Evolutionary conservation across 1,139 yeast species (phyloP), one percentile per base, ranked within the genome.

Genomic region (Yamadazyma spencermartinsiae): DNA sequence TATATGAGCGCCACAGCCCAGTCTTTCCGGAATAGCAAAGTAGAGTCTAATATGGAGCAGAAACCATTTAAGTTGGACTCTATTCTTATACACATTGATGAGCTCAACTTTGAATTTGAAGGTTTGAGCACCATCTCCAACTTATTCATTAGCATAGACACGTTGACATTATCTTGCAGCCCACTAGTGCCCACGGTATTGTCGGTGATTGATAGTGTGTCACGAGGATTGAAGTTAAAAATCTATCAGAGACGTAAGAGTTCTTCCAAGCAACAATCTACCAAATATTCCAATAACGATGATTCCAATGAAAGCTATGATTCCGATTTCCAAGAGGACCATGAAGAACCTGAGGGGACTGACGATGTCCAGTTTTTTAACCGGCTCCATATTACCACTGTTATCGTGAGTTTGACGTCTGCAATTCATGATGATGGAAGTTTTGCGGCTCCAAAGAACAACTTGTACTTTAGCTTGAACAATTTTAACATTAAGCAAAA

Each of bases 1-100:
- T 88, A 86, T 55, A 80, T 86, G 90, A 86, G 95, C 60, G 95
- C 96, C 1, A 68, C 80, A 2, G 80, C 83, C 0, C 66, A 63
- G 42, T 51, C 71, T 3, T 63, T 68, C 48, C 59, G 40, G 42
- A 48, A 49, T n/a, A 44, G 36, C 14, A 45, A 46, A 25, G 20
- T 29, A 2, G 33, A 35, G 3, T 17, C 38, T 9, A 19, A 28
- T 11, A 39, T 29, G 12, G 5, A 14, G 10, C 15, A 11, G 4
- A 12, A 18, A n/a, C 8, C 24, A 4, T 39, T 25, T 20, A 32
- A 23, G 2, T 26, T 29, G 24, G 50, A 28, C 32, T 54, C 37
- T 38, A 58, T 47, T 1, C 38, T 63, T 4, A 31, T 69, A 3
- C 52, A 57, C 43, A 52, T 80, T 13, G 71, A 74, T 49, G 42